Conservation (phyloP, 768 basidiomycete genomes). For the Suillus americanus region DNA sequence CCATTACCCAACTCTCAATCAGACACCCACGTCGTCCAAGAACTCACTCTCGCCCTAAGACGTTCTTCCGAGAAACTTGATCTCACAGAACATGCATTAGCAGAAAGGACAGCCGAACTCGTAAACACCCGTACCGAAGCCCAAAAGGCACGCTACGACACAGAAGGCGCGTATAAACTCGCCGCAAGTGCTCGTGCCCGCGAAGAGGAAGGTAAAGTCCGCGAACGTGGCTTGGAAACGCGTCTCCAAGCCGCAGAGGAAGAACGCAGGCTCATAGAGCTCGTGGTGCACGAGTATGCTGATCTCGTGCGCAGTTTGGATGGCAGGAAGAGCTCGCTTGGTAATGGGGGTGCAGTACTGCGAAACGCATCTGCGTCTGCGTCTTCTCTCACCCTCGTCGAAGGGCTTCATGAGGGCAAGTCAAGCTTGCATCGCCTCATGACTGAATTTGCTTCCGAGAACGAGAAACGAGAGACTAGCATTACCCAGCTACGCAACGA, state of each 20-base stretch:
- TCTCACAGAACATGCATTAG: conserved; percentile 55
- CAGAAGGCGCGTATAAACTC: conserved; percentile 55
- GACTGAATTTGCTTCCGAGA: conserved; percentile 48
- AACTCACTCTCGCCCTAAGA: conserved; percentile 69
- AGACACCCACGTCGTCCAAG: conserved; percentile 25
- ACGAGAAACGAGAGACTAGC: conserved; percentile 44
- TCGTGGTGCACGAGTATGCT: conserved; percentile 72
- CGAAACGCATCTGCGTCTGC: conserved; percentile 18
- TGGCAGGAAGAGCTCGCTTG: conserved; percentile 34
- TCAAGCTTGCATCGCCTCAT: conserved; percentile 47
- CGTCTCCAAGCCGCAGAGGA: conserved; percentile 52
- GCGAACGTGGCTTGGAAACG: conserved; percentile 49
- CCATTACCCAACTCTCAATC: conserved; percentile 44
- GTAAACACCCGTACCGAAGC: conserved; percentile 43
- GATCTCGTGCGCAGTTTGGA: conserved; percentile 69
- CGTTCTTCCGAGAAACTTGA: conserved; percentile 68
- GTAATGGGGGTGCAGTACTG: conserved; percentile 8
- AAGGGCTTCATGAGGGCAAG: conserved; percentile 49
- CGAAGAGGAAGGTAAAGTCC: conserved; percentile 50
- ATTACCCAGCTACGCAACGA: conserved; percentile 43
- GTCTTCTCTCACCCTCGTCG: conserved; percentile 25
- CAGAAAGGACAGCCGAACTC: conserved; percentile 49
- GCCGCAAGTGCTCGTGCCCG: conserved; percentile 52
- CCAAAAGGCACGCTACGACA: conserved; percentile 38
- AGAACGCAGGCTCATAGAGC: conserved; percentile 58